phyloP scores from a whole-genome alignment of 192 early-diverging fungal genomes.

The Podila horticola region DNA sequence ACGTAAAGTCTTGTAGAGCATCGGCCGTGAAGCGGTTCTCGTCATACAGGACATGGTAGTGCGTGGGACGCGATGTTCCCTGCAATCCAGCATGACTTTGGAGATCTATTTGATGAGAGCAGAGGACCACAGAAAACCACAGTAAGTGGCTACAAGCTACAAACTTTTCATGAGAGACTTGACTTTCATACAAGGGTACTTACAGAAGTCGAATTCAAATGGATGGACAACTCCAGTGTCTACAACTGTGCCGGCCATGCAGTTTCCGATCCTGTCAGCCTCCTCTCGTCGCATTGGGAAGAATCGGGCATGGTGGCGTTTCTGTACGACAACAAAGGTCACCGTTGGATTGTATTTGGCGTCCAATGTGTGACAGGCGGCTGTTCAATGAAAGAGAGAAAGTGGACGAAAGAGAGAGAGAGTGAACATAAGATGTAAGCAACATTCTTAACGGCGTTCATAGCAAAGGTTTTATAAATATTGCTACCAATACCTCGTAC shows the following conservation, averaged over 20 bases:
- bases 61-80: constrained; percentile 93
- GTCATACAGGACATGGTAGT: constrained; percentile 93
- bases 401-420: not conserved
- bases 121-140: not conserved
- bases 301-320: constrained; percentile 91
- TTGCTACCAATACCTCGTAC: constrained; percentile 48
- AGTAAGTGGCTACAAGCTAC: not conserved
- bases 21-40: constrained; percentile 86
- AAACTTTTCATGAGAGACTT: no score
- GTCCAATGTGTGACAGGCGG: constrained; percentile 73
- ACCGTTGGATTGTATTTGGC: constrained; percentile 78
- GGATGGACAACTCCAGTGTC: constrained; percentile 82
- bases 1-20: constrained; percentile 87
- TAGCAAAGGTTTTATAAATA: not conserved
- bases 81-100: constrained; percentile 93
- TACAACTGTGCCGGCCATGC: constrained; percentile 83
- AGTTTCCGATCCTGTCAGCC: constrained; percentile 83
- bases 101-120: constrained; percentile 56
- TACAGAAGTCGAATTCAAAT: constrained; percentile 88
- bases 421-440: no score
- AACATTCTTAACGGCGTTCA: not conserved
- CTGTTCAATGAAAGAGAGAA: constrained; percentile 39
- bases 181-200: no score
- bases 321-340: constrained; percentile 88
- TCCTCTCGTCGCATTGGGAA: constrained; percentile 72